Base-by-base conservation (phyloP, 1,284 basidiomycete genomes). In the Erythrobasidium hasegawianum region DNA sequence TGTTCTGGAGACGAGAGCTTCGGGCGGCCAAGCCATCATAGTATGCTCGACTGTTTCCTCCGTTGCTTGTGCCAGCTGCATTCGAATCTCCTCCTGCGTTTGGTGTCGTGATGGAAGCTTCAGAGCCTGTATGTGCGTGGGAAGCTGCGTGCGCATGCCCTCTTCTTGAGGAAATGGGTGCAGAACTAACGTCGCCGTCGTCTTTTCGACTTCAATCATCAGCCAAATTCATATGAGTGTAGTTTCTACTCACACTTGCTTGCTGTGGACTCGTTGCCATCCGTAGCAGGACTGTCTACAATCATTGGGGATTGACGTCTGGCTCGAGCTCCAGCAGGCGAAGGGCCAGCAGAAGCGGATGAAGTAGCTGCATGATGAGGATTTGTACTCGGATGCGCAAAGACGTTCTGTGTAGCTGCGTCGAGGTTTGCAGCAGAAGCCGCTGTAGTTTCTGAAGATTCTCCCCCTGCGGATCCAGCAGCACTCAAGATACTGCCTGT, bases 121-220 rank as follows among this genome's bases (percentile, higher is more conserved):
- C 20, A 8, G 61, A 43, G 40, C 57, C 55, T 33, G 55, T 45
- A 38, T 65, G 62, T 29, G 50, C 26, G 50, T 53, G 50, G 8
- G 50, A 29, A 16, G 50, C n/a, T 22, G 18, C 16, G 50, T 53
- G 26, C 20, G 50, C 16, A 27, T 65, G 62, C 20, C 41, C 43
- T 27, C 62, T 50, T 40, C 62, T 49, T 26, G 62, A 65, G 14
- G 62, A 65, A 20, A 52, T 49, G 7, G 62, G 62, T 20, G 62
- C 62, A 20, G 62, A 65, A 53, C 62, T 65, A 43, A 65, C 54
- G 62, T 65, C 62, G 55, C 62, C 62, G 56, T 65, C 62, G 26
- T 65, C 62, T 65, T 26, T 41, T 20, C 4, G 18, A 22, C 2
- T 22, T 16, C 10, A 20, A 7, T 13, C 13, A 49, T 40, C 27